Base-by-base conservation (phyloP, 1,139 yeast genomes). In the Meyerozyma guilliermondii region DNA sequence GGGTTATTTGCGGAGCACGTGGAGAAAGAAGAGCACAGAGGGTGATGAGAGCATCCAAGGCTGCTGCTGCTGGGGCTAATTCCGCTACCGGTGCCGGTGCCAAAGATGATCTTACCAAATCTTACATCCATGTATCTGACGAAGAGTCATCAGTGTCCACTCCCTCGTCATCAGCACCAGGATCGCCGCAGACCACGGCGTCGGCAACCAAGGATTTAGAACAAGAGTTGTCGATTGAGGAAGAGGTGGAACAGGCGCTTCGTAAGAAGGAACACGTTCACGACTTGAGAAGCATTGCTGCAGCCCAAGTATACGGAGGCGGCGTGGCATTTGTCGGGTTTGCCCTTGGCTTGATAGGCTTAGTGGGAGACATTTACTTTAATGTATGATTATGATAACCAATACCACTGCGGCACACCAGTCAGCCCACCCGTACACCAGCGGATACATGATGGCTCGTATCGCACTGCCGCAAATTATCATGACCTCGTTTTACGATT, bases 61-160 rank as follows among this genome's bases (percentile, higher is more conserved):
- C 34, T 7, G 34, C 11, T 5, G 34, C 34, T 8, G 5, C 16
- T 16, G 34, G 5, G 11, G 7, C n/a, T n/a, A n/a, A n/a, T n/a
- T n/a, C n/a, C n/a, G n/a, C n/a, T n/a, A n/a, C n/a, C 7, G 20
- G 10, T 4, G 3, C 36, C 24, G 36, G n/a, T 1, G 10, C 35
- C n/a, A 11, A 56, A 30, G 71, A 74, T 33, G 66, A 66, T 27
- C 66, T 78, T 49, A 78, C 77, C 44, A 70, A 69, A 53, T 76
- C 81, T 9, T 72, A 72, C 51, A 69, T 72, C 45, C 76, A 72
- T 39, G 74, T 76, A 26, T 76, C 80, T 28, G 79, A 75, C 47
- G 77, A 71, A 28, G 66, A 59, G 26, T 54, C 59, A 18, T 58
- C 66, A 27, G 55, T 54, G 16, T 52, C 61, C 34, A 64, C 69